These are phyloP conservation scores for Boletus subparvulus DNA, from an alignment of 768 basidiomycete genomes.

Conservation along the genomic window DNA sequence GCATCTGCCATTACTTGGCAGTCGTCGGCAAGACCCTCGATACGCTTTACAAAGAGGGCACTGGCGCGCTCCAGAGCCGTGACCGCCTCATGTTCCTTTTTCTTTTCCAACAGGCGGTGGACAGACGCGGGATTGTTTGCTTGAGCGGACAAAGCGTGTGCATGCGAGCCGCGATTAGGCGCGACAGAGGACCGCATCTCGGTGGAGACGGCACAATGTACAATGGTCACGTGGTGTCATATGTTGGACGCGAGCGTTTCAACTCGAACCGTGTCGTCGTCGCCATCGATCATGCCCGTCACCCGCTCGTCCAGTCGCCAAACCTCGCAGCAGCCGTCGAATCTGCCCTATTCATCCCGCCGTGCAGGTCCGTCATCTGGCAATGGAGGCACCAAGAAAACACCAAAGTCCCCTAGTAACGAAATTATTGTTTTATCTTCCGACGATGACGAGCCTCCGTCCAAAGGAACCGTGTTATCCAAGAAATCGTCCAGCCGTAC, in stretches of 20 bases:
- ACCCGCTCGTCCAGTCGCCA: constrained; percentile 30
- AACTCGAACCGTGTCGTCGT: background rate
- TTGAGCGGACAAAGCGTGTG: constrained; percentile 35
- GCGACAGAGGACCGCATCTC: constrained; percentile 58
- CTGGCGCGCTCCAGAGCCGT: constrained; percentile 68
- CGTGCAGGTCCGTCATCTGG: constrained; percentile 6
- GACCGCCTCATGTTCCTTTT: constrained; percentile 78
- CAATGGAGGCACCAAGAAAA: constrained; percentile 13
- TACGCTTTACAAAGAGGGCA: constrained; percentile 60
- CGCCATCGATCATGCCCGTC: constrained; percentile 23
- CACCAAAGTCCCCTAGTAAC: constrained; percentile 16
- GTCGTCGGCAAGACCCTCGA: constrained; percentile 68
- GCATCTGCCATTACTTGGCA: constrained; percentile 78
- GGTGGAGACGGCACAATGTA: background rate
- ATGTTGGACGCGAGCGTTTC: constrained; percentile 13
- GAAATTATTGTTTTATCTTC: constrained; percentile 37
- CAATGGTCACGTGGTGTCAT: constrained; percentile 13
- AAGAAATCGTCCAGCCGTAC: constrained; percentile 12
- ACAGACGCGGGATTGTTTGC: constrained; percentile 47
- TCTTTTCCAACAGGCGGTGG: constrained; percentile 69
- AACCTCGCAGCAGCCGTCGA: background rate
- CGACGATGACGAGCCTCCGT: constrained; percentile 28
- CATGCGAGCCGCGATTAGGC: constrained; percentile 51
- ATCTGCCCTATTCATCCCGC: constrained; percentile 6
- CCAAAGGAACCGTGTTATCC: constrained; percentile 13